phyloP scores from a whole-genome alignment of 2,329 filamentous ascomycete genomes.

The Monascus ruber region DNA sequence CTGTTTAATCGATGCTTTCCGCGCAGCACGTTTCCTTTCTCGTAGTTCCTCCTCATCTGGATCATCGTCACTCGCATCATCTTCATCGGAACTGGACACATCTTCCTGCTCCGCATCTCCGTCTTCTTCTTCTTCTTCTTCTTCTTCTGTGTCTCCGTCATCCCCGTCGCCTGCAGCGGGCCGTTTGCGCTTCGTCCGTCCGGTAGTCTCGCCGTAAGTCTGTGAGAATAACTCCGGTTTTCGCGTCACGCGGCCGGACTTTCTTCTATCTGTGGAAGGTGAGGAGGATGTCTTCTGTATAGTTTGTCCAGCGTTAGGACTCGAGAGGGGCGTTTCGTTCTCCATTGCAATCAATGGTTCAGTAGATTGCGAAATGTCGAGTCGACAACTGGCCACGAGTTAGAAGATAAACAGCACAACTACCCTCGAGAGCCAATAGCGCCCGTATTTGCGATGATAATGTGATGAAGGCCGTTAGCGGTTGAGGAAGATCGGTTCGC shows the following conservation, averaged over 20 bases:
- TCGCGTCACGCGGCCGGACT: conserved; percentile 33
- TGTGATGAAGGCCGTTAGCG: neutral
- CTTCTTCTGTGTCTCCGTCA: conserved; percentile 23
- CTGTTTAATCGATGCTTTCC: conserved; percentile 12
- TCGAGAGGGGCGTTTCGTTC: conserved; percentile 11
- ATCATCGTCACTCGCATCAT: conserved; percentile 24
- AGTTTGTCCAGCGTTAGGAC: conserved; percentile 7
- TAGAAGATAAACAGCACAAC: too few species aligned
- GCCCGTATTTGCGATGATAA: too few species aligned
- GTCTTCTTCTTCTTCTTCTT: conserved; percentile 15
- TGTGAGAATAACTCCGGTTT: conserved; percentile 33
- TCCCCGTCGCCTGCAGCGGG: conserved; percentile 24
- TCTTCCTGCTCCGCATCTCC: conserved; percentile 9
- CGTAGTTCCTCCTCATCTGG: conserved; percentile 41
- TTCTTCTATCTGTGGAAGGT: conserved; percentile 25
- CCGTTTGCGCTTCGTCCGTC: conserved; percentile 41
- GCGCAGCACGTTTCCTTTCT: conserved; percentile 29
- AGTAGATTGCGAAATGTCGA: too few species aligned
- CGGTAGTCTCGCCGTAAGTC: conserved; percentile 14
- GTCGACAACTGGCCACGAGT: too few species aligned
- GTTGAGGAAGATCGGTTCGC: neutral
- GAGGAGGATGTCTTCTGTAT: conserved; percentile 9
- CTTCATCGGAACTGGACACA: conserved; percentile 27
- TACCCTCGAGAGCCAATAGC: too few species aligned
- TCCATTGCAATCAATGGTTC: conserved; percentile 8